A percentile compares a stretch with the other conserved stretches of the same genome.
Evolutionary conservation across 2,329 filamentous ascomycete genomes (phyloP).

Genomic region (Ceratocystis albifundus): DNA sequence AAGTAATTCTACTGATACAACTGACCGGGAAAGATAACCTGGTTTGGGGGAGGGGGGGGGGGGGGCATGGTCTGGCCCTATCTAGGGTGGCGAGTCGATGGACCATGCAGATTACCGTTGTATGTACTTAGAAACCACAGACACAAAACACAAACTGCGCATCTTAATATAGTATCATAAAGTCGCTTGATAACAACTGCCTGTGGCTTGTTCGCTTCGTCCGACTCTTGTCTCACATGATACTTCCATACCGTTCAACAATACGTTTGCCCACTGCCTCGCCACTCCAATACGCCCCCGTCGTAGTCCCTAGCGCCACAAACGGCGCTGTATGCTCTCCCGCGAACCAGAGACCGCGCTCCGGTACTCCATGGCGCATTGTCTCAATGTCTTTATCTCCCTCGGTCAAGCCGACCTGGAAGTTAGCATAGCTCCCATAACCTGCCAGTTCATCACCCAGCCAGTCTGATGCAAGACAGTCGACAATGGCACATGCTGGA

Average conservation of each 20-base stretch:
- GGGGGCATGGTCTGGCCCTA: too few species aligned
- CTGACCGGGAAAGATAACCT: too few species aligned
- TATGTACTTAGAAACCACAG: not conserved
- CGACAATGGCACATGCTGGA: conserved; percentile 49
- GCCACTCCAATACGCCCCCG: conserved; percentile 86
- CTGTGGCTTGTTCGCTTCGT: not conserved
- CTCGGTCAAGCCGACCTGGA: conserved; percentile 60
- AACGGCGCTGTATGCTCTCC: conserved; percentile 88
- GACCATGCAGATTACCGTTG: too few species aligned
- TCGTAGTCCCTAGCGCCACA: conserved; percentile 75
- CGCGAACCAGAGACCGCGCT: conserved; percentile 67
- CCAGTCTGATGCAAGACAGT: conserved; percentile 64
- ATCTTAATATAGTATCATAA: conserved; percentile 6
- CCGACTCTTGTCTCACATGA: not conserved
- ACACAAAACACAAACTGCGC: conserved; percentile 5
- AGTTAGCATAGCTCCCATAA: conserved; percentile 74
- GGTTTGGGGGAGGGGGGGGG: too few species aligned
- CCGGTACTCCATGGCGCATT: conserved; percentile 52
- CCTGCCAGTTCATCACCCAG: conserved; percentile 67
- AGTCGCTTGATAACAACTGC: not conserved
- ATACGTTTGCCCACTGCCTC: conserved; percentile 62
- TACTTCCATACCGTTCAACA: conserved; percentile 38
- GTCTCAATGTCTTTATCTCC: conserved; percentile 61
- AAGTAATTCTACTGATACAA: too few species aligned
- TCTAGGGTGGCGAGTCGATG: too few species aligned